phyloP scores from a whole-genome alignment of 345 rosid species.

The Murraya koenigii region DNA sequence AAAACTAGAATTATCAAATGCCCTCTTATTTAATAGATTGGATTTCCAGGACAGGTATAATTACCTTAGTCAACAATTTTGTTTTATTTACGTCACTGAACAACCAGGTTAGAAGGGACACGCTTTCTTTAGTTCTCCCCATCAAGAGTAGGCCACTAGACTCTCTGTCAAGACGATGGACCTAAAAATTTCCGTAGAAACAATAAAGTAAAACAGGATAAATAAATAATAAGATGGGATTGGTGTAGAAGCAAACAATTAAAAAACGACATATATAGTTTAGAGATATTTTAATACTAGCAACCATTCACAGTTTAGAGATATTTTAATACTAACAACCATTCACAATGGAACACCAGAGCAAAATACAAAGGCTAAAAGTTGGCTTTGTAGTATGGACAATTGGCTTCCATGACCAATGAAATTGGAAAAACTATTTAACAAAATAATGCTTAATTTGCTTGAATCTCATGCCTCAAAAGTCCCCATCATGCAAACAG shows the following conservation, averaged over 20 bases:
- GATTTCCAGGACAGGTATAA: neutral
- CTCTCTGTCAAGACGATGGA: slow-evolving; percentile 91
- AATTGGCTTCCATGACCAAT: neutral
- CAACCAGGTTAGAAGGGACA: slow-evolving; percentile 59
- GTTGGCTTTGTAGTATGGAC: neutral
- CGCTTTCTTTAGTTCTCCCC: slow-evolving; percentile 82
- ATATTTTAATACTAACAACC: too few species aligned
- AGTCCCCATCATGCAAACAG: neutral
- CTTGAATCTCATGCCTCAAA: neutral
- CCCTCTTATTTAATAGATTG: neutral
- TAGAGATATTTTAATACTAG: neutral
- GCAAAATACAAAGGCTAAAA: neutral
- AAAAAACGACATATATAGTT: neutral
- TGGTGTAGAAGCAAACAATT: neutral
- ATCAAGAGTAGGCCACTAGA: slow-evolving; percentile 79
- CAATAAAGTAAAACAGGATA: neutral
- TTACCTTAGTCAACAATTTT: slow-evolving; percentile 61
- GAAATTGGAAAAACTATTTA: neutral
- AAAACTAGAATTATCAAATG: slow-evolving; percentile 9
- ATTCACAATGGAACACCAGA: neutral
- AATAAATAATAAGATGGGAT: neutral
- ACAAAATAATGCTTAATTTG: neutral
- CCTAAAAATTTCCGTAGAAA: slow-evolving; percentile 42
- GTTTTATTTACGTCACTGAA: slow-evolving; percentile 56
- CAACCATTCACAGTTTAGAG: neutral